phyloP scores from a whole-genome alignment of 2,329 filamentous ascomycete genomes.

The Cladosporium sp. region DNA sequence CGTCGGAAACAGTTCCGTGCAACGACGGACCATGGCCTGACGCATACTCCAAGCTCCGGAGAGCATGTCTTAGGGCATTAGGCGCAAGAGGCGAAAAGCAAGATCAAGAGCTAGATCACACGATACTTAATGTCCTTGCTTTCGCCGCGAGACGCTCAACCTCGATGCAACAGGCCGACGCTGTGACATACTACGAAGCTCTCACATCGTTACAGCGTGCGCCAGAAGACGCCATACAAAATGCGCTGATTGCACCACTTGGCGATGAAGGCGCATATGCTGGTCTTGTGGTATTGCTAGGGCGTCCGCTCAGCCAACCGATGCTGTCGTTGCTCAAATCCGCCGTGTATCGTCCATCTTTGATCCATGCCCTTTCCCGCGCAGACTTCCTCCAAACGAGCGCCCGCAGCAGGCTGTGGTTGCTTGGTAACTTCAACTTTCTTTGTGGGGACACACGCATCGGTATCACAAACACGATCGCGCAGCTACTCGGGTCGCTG shows the following conservation, averaged over 20 bases:
- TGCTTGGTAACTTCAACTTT: constrained; percentile 54
- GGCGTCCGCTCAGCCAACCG: constrained; percentile 22
- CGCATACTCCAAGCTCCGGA: constrained; percentile 37
- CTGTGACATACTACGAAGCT: constrained; percentile 27
- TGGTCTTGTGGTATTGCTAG: constrained; percentile 24
- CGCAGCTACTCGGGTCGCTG: constrained; percentile 50
- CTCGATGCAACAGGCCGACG: constrained; percentile 16
- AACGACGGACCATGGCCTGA: constrained; percentile 33
- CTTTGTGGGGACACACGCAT: constrained; percentile 18
- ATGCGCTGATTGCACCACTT: constrained; percentile 29
- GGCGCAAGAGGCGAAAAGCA: constrained; percentile 14
- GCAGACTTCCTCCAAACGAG: neutral
- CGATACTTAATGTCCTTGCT: constrained; percentile 23
- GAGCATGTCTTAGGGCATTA: constrained; percentile 31
- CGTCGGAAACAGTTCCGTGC: constrained; percentile 18
- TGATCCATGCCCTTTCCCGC: constrained; percentile 3
- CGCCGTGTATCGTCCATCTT: constrained; percentile 17
- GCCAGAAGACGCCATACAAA: constrained; percentile 21
- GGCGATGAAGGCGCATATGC: constrained; percentile 20
- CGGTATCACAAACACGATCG: constrained; percentile 52
- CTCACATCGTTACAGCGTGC: constrained; percentile 20
- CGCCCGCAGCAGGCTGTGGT: constrained; percentile 44
- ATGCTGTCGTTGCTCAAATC: constrained; percentile 22
- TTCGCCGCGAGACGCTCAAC: constrained; percentile 32
- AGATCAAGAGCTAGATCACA: constrained; percentile 19